A percentile compares a stretch with the other conserved stretches of the same genome.
These are phyloP conservation scores for Spizellomyces punctatus DNA, from an alignment of 192 early-diverging fungal species.

Conservation along the genomic window DNA sequence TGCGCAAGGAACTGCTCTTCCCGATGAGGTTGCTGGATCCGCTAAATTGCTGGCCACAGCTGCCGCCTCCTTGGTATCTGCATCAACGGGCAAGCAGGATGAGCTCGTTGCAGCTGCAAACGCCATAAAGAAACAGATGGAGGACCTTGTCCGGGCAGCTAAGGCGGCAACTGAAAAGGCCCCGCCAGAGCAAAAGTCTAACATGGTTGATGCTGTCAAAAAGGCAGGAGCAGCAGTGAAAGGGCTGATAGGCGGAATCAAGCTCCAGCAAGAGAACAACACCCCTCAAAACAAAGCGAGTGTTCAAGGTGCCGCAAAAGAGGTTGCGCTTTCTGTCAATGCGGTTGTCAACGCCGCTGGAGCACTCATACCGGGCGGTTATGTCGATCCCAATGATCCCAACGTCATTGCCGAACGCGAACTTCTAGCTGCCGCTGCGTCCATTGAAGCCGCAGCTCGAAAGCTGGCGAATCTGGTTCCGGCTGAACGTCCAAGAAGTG, in stretches of 20 bases:
- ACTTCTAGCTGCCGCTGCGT: conserved; percentile 51
- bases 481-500: conserved; percentile 22
- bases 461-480: conserved; percentile 48
- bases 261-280: conserved; percentile 31
- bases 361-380: conserved; percentile 50
- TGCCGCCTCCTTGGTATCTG: conserved; percentile 43
- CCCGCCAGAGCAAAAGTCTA: conserved; percentile 40
- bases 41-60: conserved; percentile 54
- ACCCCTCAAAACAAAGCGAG: conserved; percentile 30
- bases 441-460: conserved; percentile 60
- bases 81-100: conserved; percentile 42
- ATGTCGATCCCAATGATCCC: conserved; percentile 62
- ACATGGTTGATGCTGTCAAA: conserved; percentile 43
- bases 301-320: conserved; percentile 43
- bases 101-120: conserved; percentile 46
- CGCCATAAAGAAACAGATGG: conserved; percentile 45
- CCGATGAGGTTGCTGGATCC: conserved; percentile 56
- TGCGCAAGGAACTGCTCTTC: conserved; percentile 57
- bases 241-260: conserved; percentile 35
- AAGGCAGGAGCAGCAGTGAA: conserved; percentile 31
- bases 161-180: conserved; percentile 59
- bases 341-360: conserved; percentile 40
- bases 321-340: conserved; percentile 46
- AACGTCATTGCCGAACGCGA: conserved; percentile 63
- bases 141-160: conserved; percentile 49